Base-by-base conservation (phyloP, 371 early-diverging fungal species). In the Umbelopsis sp. region DNA sequence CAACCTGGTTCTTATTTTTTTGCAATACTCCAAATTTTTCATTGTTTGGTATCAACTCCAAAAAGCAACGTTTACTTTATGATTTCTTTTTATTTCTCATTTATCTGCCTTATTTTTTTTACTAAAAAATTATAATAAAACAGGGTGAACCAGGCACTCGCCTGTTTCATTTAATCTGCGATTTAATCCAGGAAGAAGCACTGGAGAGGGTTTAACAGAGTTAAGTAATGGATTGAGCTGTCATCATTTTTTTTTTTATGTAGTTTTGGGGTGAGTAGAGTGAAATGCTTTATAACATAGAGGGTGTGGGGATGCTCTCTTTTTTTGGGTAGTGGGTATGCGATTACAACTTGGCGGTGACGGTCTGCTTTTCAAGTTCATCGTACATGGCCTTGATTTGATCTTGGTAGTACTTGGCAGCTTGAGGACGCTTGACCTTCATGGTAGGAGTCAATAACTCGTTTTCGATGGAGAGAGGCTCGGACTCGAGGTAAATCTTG, bases 391-490 rank as follows among this genome's bases (percentile, higher is more conserved):
- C 70, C 69, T 83, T 82, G 70, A 93, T 90, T 46, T 84, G 81
- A 11, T 73, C 51, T 67, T 80, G 77, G 71, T 90, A 94, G 73
- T 84, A 72, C 72, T 88, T 85, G n/a, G 79, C 79, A n/a, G 90
- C 92, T 70, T 89, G 83, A 35, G 88, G 87, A 72, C 94, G 89
- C 74, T 91, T 91, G 48, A 92, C 85, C 80, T 94, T 94, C 80
- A 94, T 85, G 11, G 89, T 88, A 24, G 87, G 88, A 1, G 89
- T 88, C 75, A 88, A 77, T 53, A 89, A 74, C 5, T 80, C 84
- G 44, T 87, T 87, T 63, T 87, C 88, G 25, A 87, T 76, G 10
- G 83, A 68, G 75, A 89, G 87, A 18, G 87, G 84, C 24, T 83
- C 83, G 4, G 79, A 69, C 37, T 84, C 83, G 46, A 89, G 66